Conservation (phyloP, 2,329 filamentous ascomycete genomes). For the Ophiostoma ulmi region DNA sequence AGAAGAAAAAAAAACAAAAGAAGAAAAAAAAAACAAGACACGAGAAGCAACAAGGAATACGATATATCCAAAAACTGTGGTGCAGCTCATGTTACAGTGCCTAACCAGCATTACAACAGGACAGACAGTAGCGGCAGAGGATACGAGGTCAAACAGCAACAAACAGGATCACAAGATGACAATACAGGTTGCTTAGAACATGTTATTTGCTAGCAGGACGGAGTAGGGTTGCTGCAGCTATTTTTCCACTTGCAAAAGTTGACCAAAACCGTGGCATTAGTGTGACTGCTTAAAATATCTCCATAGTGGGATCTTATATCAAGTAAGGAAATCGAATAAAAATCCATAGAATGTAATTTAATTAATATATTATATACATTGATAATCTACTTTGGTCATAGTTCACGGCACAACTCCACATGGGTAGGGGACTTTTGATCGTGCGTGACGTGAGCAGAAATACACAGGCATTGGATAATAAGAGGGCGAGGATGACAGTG, state of each 20-base stretch:
- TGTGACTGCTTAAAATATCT: conserved; percentile 5
- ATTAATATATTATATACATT: not conserved
- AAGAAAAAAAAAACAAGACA: not conserved
- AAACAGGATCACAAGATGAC: not conserved
- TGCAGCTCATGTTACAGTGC: not conserved
- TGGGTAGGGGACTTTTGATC: not conserved
- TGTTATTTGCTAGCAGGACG: not conserved
- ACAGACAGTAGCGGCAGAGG: conserved; percentile 4
- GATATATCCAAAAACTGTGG: not conserved
- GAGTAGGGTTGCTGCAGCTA: not conserved
- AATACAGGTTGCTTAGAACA: not conserved
- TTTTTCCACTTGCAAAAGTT: not conserved
- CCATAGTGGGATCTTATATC: not conserved
- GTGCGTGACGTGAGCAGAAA: conserved; percentile 2
- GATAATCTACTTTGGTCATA: conserved; percentile 4
- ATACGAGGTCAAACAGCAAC: not conserved
- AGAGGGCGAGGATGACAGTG: not conserved
- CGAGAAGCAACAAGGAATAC: not conserved
- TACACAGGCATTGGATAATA: not conserved
- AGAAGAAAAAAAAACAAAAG: too few species aligned
- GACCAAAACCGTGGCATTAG: not conserved
- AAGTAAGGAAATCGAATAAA: not conserved
- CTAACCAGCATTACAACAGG: not conserved
- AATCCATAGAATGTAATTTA: not conserved
- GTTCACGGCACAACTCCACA: not conserved